Conservation (phyloP, 352 stramenopile genomes). For the Phytophthora vignae region DNA sequence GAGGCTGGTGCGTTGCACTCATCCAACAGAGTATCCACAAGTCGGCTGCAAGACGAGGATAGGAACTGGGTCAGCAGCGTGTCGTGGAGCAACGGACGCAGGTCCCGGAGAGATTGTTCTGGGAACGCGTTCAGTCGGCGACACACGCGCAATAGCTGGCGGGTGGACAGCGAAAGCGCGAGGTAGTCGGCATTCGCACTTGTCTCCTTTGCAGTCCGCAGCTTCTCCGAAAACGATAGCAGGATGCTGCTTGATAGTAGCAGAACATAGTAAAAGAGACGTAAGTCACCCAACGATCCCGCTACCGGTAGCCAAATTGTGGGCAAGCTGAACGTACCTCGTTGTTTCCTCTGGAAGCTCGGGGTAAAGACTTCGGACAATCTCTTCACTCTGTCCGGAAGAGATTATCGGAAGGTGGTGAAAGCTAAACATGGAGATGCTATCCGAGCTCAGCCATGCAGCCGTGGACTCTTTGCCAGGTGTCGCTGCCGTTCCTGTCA, state of each 20-base stretch:
- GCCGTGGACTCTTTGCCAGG: conserved; percentile 55
- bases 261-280: not conserved
- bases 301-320: not conserved
- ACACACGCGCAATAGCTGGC: conserved; percentile 71
- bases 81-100: conserved; percentile 75
- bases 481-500: conserved; percentile 36
- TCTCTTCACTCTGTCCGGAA: conserved; percentile 49
- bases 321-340: conserved; percentile 42
- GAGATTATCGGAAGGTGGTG: conserved; percentile 58
- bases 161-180: conserved; percentile 68
- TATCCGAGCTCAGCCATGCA: conserved; percentile 81
- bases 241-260: conserved; percentile 46
- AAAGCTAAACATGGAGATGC: conserved; percentile 84
- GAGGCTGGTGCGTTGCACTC: conserved; percentile 48
- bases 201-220: conserved; percentile 47
- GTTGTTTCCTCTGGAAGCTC: conserved; percentile 60
- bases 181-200: conserved; percentile 56
- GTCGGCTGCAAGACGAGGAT: conserved; percentile 51
- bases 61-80: conserved; percentile 83
- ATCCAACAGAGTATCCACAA: conserved; percentile 65
- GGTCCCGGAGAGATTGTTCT: conserved; percentile 62
- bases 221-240: conserved; percentile 64
- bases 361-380: conserved; percentile 64
- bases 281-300: not conserved
- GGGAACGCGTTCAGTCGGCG: conserved; percentile 78